phyloP scores from a whole-genome alignment of 495 filamentous ascomycete genomes.

The Haplographium delicatum region DNA sequence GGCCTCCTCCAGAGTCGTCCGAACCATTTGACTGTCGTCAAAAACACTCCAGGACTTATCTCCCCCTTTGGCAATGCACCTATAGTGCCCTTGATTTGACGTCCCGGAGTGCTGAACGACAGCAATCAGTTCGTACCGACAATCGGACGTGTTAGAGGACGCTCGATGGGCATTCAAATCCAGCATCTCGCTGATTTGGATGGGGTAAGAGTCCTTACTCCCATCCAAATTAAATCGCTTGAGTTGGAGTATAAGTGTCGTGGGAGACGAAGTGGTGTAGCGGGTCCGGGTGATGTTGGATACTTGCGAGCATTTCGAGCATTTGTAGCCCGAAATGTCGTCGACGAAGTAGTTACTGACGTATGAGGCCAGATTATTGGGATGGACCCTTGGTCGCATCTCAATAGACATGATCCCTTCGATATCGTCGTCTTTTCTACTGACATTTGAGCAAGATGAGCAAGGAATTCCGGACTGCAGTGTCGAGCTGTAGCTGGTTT shows the following conservation, averaged over 20 bases:
- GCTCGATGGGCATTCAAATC: conserved; percentile 12
- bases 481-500: too few relatives aligned
- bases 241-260: conserved; percentile 16
- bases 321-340: conserved; percentile 13
- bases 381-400: conserved; percentile 1
- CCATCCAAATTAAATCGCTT: conserved; percentile 13
- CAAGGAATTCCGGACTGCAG: conserved; percentile 1
- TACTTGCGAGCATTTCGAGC: conserved; percentile 11
- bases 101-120: conserved; percentile 16
- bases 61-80: conserved; percentile 6
- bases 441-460: not conserved
- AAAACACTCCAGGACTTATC: conserved; percentile 17
- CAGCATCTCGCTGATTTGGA: conserved; percentile 3
- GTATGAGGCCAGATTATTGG: conserved; percentile 5
- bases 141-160: not conserved
- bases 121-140: conserved; percentile 14
- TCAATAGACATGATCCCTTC: conserved; percentile 13
- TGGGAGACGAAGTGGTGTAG: conserved; percentile 9
- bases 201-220: conserved; percentile 7
- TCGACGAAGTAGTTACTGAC: conserved; percentile 14
- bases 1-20: not conserved
- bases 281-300: conserved; percentile 5
- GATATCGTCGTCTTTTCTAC: not conserved
- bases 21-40: conserved; percentile 5
- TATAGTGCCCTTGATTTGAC: conserved; percentile 16